Conservation (phyloP, 352 stramenopile species). For the Pythium volutum region DNA sequence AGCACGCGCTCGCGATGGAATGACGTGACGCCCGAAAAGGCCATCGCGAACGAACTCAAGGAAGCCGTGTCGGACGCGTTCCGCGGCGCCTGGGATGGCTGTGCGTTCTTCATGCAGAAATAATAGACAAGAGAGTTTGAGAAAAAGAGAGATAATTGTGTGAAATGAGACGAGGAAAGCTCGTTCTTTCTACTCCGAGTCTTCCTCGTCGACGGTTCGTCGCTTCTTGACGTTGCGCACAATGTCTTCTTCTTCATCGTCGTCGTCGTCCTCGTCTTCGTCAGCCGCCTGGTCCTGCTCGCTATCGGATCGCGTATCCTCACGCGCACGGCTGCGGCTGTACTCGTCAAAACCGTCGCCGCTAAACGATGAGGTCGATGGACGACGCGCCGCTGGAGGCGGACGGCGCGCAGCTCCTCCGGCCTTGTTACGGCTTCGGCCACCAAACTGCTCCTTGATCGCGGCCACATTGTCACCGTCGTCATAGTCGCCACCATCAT, state of each 20-base stretch:
- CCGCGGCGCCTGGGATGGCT: slow-evolving; percentile 66
- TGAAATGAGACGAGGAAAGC: not conserved
- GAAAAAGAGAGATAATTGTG: not conserved
- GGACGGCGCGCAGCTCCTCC: slow-evolving; percentile 29
- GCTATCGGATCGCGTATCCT: slow-evolving; percentile 67
- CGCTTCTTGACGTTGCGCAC: slow-evolving; percentile 74
- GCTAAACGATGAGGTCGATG: slow-evolving; percentile 35
- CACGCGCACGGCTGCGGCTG: slow-evolving; percentile 44
- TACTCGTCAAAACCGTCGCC: slow-evolving; percentile 84
- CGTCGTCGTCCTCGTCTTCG: slow-evolving; percentile 60
- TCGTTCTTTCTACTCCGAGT: slow-evolving; percentile 56
- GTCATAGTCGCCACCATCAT: slow-evolving; percentile 75
- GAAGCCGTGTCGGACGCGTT: slow-evolving; percentile 67
- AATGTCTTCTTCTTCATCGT: slow-evolving; percentile 78
- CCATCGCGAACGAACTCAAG: slow-evolving; percentile 53
- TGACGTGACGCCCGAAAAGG: slow-evolving; percentile 41
- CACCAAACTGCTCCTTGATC: slow-evolving; percentile 84
- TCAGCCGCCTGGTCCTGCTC: slow-evolving; percentile 43
- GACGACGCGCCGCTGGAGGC: slow-evolving; percentile 32
- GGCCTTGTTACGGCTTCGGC: slow-evolving; percentile 29
- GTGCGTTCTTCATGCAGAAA: slow-evolving; percentile 73
- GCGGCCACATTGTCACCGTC: slow-evolving; percentile 80
- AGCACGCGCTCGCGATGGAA: slow-evolving; percentile 76
- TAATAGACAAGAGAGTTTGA: slow-evolving; percentile 11
- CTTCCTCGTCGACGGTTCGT: slow-evolving; percentile 76